phyloP scores from a whole-genome alignment of 805 yeast genomes.

The Myxozyma mucilagina region DNA sequence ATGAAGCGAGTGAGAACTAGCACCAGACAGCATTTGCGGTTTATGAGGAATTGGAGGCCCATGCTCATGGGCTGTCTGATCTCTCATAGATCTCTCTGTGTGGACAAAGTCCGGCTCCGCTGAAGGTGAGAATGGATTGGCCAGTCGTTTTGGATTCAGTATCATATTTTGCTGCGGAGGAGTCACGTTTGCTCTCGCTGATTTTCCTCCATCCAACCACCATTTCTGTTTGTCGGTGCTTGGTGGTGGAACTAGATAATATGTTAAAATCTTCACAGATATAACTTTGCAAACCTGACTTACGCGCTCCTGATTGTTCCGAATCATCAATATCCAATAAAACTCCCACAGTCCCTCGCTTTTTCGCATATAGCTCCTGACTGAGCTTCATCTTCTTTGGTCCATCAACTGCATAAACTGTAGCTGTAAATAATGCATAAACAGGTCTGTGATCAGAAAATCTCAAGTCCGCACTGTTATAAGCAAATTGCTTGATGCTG shows the following conservation, averaged over 20 bases:
- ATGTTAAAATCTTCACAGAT: background rate
- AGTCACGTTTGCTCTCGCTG: slow-evolving; percentile 64
- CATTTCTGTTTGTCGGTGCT: slow-evolving; percentile 78
- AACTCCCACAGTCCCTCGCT: slow-evolving; percentile 47
- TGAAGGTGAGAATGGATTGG: slow-evolving; percentile 68
- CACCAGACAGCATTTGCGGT: slow-evolving; percentile 17
- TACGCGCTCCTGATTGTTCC: background rate
- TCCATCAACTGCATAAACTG: slow-evolving; percentile 70
- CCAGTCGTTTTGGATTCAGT: slow-evolving; percentile 67
- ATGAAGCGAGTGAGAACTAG: slow-evolving; percentile 16
- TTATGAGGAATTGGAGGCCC: slow-evolving; percentile 23
- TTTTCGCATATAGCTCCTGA: slow-evolving; percentile 59
- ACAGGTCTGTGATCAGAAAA: slow-evolving; percentile 94
- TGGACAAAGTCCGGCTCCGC: slow-evolving; percentile 52
- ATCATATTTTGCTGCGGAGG: slow-evolving; percentile 47
- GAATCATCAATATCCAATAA: slow-evolving; percentile 35
- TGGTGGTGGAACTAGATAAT: slow-evolving; percentile 73
- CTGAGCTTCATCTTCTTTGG: slow-evolving; percentile 55
- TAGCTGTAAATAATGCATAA: slow-evolving; percentile 69
- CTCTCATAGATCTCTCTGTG: background rate
- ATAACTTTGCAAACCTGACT: slow-evolving; percentile 27
- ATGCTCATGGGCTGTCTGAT: background rate
- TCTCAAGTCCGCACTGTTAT: slow-evolving; percentile 59
- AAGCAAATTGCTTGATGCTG: slow-evolving; percentile 60
- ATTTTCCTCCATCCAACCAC: slow-evolving; percentile 85